Conservation (phyloP, 257 asterid genomes). For the Rauvolfia tetraphylla region DNA sequence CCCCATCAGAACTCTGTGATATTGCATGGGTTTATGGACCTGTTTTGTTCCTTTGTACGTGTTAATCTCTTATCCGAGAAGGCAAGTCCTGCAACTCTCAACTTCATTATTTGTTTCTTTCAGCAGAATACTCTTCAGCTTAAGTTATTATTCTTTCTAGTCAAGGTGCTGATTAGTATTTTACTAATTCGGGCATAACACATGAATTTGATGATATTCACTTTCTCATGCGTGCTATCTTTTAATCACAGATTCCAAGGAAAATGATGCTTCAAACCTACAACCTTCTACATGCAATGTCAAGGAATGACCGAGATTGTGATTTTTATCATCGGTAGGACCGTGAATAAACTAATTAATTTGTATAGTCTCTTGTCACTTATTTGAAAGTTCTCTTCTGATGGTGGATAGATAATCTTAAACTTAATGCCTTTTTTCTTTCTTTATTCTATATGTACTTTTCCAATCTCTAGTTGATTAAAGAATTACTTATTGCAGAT, state of each 20-base stretch:
- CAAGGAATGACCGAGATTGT: conserved; percentile 85
- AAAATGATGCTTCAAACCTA: conserved; percentile 93
- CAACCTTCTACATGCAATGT: conserved; percentile 84
- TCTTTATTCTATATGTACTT: neutral
- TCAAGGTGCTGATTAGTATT: neutral
- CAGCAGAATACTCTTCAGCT: conserved; percentile 11
- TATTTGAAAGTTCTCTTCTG: neutral
- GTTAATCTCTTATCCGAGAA: conserved; percentile 90
- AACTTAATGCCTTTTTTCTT: neutral
- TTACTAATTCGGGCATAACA: neutral
- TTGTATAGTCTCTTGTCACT: neutral
- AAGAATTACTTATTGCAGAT: neutral
- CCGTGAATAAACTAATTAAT: neutral
- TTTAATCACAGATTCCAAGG: conserved; percentile 69
- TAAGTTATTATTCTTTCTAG: conserved; percentile 7
- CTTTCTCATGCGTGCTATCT: conserved; percentile 12
- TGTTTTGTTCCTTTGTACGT: conserved; percentile 97
- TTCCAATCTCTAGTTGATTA: neutral
- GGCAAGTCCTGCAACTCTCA: conserved; percentile 44
- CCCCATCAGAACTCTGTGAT: conserved; percentile 97
- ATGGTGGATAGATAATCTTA: neutral
- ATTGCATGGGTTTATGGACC: conserved; percentile 96
- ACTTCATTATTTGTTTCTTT: conserved; percentile 7
- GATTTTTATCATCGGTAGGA: conserved; percentile 92
- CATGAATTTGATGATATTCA: neutral